phyloP scores from a whole-genome alignment of 192 early-diverging fungal species.

The Coemansia sp. region DNA sequence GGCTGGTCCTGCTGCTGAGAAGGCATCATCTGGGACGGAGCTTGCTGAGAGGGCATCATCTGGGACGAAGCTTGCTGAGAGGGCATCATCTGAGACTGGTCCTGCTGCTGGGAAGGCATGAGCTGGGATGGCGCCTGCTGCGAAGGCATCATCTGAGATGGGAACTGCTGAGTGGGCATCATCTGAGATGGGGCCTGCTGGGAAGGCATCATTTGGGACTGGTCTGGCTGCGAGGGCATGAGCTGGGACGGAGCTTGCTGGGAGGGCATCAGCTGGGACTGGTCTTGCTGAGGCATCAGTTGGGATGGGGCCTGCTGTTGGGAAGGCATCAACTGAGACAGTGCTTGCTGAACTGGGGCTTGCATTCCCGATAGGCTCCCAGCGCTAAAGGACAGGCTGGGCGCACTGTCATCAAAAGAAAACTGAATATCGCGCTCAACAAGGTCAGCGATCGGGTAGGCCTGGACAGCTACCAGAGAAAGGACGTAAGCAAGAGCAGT shows the following conservation, averaged over 20 bases:
- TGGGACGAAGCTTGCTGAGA: background rate
- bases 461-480: slow-evolving; percentile 9
- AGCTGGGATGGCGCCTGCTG: no score
- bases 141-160: no score
- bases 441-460: slow-evolving; percentile 5
- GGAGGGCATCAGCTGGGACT: no score
- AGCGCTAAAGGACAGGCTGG: slow-evolving; percentile 4
- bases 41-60: background rate
- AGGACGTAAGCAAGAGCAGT: slow-evolving; percentile 9
- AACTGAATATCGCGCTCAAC: background rate
- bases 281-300: no score
- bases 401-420: background rate
- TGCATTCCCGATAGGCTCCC: background rate
- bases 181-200: no score
- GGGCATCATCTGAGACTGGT: background rate
- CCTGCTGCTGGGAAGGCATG: background rate
- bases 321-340: no score
- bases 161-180: no score
- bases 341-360: no score
- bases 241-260: no score
- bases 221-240: no score
- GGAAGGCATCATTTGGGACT: no score
- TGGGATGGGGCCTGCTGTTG: no score
- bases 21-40: background rate
- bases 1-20: background rate